These are phyloP conservation scores for Colletotrichum australisinense DNA, from an alignment of 2,329 filamentous ascomycete species.

Conservation along the genomic window DNA sequence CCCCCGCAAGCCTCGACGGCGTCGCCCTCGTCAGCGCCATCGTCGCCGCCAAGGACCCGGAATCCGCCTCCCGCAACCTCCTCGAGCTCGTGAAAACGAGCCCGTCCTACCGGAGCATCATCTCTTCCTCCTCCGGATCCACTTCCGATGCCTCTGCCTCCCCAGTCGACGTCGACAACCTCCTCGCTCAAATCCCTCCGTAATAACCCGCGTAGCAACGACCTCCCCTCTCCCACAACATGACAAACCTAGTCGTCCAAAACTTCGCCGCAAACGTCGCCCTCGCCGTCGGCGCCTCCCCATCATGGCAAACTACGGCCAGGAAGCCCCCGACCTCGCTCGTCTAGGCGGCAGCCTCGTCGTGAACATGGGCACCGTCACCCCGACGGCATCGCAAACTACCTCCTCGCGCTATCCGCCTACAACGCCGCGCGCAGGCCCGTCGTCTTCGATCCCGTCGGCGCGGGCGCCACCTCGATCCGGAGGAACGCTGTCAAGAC, in stretches of 20 bases:
- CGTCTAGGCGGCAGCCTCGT: slow-evolving; percentile 82
- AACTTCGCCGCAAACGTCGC: slow-evolving; percentile 95
- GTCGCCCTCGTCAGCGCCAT: slow-evolving; percentile 93
- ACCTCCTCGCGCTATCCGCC: slow-evolving; percentile 78
- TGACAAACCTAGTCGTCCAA: slow-evolving; percentile 96
- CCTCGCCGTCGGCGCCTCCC: slow-evolving; percentile 84
- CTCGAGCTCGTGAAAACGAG: slow-evolving; percentile 62
- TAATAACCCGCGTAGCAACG: slow-evolving; percentile 71
- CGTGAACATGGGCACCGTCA: slow-evolving; percentile 95
- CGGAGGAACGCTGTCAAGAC: slow-evolving; percentile 77
- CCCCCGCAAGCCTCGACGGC: slow-evolving; percentile 75
- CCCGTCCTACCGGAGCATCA: slow-evolving; percentile 42
- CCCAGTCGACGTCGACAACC: slow-evolving; percentile 26
- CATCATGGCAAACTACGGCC: slow-evolving; percentile 92
- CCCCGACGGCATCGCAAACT: slow-evolving; percentile 78
- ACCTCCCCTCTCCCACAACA: slow-evolving; percentile 85
- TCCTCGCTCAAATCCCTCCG: slow-evolving; percentile 46
- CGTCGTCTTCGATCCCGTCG: slow-evolving; percentile 89
- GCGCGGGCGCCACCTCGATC: slow-evolving; percentile 57
- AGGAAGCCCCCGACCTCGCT: slow-evolving; percentile 85
- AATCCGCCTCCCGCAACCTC: slow-evolving; percentile 70
- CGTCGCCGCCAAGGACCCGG: slow-evolving; percentile 77
- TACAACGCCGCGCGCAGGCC: slow-evolving; percentile 85
- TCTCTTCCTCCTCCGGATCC: neutral
- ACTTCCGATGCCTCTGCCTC: neutral